Evolutionary conservation across 768 basidiomycete genomes (phyloP), one percentile per base, ranked within the genome.

Genomic region (Hydnomerulius pinastri): DNA sequence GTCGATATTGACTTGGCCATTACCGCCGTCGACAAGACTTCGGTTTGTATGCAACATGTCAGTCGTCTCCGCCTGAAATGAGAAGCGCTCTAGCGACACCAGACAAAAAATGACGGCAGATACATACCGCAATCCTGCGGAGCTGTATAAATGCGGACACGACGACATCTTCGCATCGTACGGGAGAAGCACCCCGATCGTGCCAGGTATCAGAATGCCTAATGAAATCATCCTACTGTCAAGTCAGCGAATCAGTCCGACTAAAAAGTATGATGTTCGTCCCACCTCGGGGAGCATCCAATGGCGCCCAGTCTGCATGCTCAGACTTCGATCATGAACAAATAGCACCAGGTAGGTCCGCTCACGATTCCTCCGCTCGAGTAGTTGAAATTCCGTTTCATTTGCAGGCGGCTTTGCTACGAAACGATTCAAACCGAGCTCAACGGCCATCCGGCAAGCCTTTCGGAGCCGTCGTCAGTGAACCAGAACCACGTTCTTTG

Each of bases 391-490:
- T 33, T 83, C 81, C 4, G 80, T 77, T 68, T 92, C 90, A 50
- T 79, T 72, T 13, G 70, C 53, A 11, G 82, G 78, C 6, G 83
- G 80, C 27, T 74, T 70, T 6, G 78, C 64, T 37, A 81, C 61
- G 65, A 83, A 87, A 40, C 84, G 84, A 66, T 92, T 92, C 20
- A 92, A 74, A 43, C 85, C 82, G 28, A 92, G 78, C 64, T 92
- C 90, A 23, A 93, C 83, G 24, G 91, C 87, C 89, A 93, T 90
- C 39, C 90, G 85, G 63, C 87, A 89, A 15, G 90, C 90, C 87
- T 90, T 55, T 25, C 33, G 13, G 50, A n/a, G n/a, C n/a, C 32
- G 9, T 20, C 38, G 20, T 55, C 25, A 55, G 38, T 21, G 37
- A 50, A 25, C 33, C 43, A 24, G 43, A n/a, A 20, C 13, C 9